phyloP scores from a whole-genome alignment of 345 rosid species.

The Conringia planisiliqua region DNA sequence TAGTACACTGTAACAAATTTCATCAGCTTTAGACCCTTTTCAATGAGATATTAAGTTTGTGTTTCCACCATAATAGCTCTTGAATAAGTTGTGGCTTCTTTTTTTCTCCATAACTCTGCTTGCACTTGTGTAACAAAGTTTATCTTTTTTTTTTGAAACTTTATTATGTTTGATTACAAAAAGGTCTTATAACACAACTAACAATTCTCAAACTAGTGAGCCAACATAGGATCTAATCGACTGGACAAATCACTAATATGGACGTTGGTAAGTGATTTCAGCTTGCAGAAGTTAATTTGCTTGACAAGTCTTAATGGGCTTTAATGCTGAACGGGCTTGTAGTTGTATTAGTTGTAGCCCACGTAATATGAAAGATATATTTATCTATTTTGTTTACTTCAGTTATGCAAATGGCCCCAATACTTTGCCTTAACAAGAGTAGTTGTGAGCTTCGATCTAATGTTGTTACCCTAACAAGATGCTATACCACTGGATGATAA shows the following conservation, averaged over 20 bases:
- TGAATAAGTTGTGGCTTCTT: background rate
- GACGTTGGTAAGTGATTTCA: background rate
- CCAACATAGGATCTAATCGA: too few relatives aligned
- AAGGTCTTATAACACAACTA: too few relatives aligned
- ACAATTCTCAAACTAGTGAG: too few relatives aligned
- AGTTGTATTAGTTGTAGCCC: background rate
- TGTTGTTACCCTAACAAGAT: background rate
- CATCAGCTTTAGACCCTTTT: background rate
- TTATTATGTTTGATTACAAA: too few relatives aligned
- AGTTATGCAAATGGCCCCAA: background rate
- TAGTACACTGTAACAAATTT: background rate
- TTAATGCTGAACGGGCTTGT: background rate
- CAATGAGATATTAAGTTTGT: background rate
- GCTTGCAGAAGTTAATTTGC: too few relatives aligned
- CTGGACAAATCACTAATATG: background rate
- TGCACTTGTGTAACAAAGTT: too few relatives aligned
- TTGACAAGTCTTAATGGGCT: background rate
- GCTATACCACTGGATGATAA: background rate
- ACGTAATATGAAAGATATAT: background rate
- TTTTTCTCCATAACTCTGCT: too few relatives aligned
- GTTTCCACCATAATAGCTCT: background rate
- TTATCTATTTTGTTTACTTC: background rate
- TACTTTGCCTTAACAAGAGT: background rate
- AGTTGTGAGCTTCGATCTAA: background rate
- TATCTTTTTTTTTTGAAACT: too few relatives aligned